These are phyloP conservation scores for Pleurotus ostreatus DNA, from an alignment of 768 basidiomycete genomes.

Conservation along the genomic window DNA sequence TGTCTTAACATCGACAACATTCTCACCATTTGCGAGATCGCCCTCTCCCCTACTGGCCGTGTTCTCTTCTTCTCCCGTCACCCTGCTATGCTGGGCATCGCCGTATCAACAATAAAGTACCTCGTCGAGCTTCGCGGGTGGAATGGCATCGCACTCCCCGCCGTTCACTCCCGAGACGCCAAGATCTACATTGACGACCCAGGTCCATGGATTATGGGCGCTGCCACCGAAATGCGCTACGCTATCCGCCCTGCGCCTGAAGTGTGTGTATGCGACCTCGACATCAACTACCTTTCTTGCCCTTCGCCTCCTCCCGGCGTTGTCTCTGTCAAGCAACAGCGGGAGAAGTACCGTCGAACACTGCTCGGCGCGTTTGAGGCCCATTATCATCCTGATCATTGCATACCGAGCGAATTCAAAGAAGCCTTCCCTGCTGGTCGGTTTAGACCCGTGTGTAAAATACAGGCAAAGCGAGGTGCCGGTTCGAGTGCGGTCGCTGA, in stretches of 20 bases:
- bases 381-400: constrained; percentile 87
- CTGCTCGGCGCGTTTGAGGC: constrained; percentile 77
- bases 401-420: constrained; percentile 87
- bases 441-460: constrained; percentile 88
- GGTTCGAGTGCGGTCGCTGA: constrained; percentile 83
- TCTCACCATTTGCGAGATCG: constrained; percentile 87
- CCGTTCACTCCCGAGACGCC: constrained; percentile 85
- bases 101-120: constrained; percentile 88
- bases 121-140: constrained; percentile 91
- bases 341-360: constrained; percentile 74
- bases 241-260: constrained; percentile 72
- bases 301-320: constrained; percentile 72
- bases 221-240: constrained; percentile 82
- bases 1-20: constrained; percentile 92
- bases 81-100: constrained; percentile 88
- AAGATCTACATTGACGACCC: constrained; percentile 95
- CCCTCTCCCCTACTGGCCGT: constrained; percentile 74
- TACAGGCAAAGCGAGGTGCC: constrained; percentile 78
- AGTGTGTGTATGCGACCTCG: constrained; percentile 83
- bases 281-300: constrained; percentile 81
- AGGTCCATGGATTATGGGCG: constrained; percentile 93
- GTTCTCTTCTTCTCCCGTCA: constrained; percentile 84
- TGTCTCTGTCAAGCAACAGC: constrained; percentile 74
- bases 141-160: constrained; percentile 81
- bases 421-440: constrained; percentile 92